Conservation (phyloP, 2,329 filamentous ascomycete genomes). For the Plenodomus lindquistii region DNA sequence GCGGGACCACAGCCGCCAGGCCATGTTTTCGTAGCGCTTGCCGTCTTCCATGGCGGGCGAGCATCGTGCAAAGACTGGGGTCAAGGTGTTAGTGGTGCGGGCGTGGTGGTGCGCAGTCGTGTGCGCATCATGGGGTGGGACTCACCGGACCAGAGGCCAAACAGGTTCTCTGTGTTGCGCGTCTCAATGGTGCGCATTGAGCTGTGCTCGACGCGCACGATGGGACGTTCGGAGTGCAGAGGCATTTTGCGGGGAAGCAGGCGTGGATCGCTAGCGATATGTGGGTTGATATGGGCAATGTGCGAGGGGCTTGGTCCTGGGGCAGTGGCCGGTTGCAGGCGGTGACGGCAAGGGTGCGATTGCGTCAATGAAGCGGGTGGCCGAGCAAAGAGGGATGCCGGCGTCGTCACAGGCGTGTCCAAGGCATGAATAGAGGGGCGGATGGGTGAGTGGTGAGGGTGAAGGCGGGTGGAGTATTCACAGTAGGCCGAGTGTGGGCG, state of each 20-base stretch:
- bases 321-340: constrained; percentile 17
- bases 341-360: constrained; percentile 18
- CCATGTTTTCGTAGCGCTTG: constrained; percentile 88
- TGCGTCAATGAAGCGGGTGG: constrained; percentile 25
- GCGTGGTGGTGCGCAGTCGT: constrained; percentile 10
- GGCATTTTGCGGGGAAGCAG: constrained; percentile 63
- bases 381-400: constrained; percentile 23
- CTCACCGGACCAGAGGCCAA: constrained; percentile 96
- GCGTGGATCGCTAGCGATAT: constrained; percentile 19
- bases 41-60: constrained; percentile 93
- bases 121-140: constrained; percentile 21
- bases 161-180: constrained; percentile 86
- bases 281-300: constrained; percentile 4
- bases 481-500: constrained; percentile 2
- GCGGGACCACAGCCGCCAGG: constrained; percentile 90
- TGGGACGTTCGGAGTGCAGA: constrained; percentile 78
- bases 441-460: constrained; percentile 1
- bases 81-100: constrained; percentile 23
- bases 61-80: constrained; percentile 86
- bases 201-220: constrained; percentile 87
- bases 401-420: constrained; percentile 22
- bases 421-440: constrained; percentile 22
- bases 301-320: neutral
- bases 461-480: constrained; percentile 1
- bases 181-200: constrained; percentile 96